Base-by-base conservation (phyloP, 1,284 basidiomycete species). In the Trichosporon inkin region DNA sequence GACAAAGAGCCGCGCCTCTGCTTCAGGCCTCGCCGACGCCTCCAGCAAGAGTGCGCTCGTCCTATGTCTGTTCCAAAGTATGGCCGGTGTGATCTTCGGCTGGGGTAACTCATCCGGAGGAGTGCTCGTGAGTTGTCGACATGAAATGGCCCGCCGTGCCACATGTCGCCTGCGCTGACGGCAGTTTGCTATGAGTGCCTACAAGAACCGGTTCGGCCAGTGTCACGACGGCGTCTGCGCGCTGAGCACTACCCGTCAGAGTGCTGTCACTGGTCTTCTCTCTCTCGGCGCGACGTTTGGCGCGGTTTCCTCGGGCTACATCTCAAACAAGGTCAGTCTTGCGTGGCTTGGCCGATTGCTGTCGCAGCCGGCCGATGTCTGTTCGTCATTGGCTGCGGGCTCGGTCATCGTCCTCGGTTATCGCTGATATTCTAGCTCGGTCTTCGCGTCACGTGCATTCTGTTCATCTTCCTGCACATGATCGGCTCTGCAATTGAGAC, bases 401-500 rank as follows among this genome's bases (percentile, higher is more conserved):
- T 39, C 11, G 16, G 22, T 19, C 39, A 13, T 13, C 13, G 8
- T 22, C 40, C 17, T 13, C 17, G 16, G 47, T 22, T 11, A 5
- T 56, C 41, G 28, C 7, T 20, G 39, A 49, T 52, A n/a, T 38
- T 10, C n/a, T 58, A 72, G 70, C 66, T 76, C 61, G 76, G 76
- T 64, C 71, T 76, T 10, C 68, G 74, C 36, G 40, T 62, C 8
- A 76, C 75, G 6, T 76, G 75, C 61, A 70, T 79, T 52, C 49
- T 72, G 44, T 76, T 79, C 68, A 76, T 76, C 61, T 60, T 66
- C 55, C 62, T 76, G 55, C 77, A 78, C 72, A 70, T 77, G 55
- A 67, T 73, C 60, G 79, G 79, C 56, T 70, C 78, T 39, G 78
- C 78, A 39, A 75, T 80, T 66, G 79, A 80, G 66, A 44, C 40